Base-by-base conservation (phyloP, 2,329 filamentous ascomycete genomes). In the Pezicula neosporulosa region DNA sequence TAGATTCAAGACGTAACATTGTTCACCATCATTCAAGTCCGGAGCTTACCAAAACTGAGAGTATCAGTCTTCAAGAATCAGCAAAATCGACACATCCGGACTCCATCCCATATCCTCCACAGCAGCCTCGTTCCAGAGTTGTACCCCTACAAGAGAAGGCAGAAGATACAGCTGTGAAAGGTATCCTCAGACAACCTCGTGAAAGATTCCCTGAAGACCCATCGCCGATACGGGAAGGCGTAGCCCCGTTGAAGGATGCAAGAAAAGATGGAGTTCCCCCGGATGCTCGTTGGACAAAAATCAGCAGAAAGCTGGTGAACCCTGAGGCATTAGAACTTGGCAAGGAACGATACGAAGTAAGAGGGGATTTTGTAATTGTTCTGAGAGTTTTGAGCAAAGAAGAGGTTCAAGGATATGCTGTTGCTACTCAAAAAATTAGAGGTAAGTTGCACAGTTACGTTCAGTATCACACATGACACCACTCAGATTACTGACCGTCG, bases 331-430 rank as follows among this genome's bases (percentile, higher is more conserved):
- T 97, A 44, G 87, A 89, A 52, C 80, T 89, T 55, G 88, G 89
- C n/a, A 89, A 94, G 62, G 92, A 97, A 72, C 80, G 93, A 28
- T 97, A 88, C 60, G 93, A 97, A 70, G 89, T 95, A 61, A 82
- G 91, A n/a, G 82, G 91, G 53, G 91, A 96, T 64, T 95, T 91
- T 68, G 91, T 97, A 53, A 96, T 97, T 67, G 91, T 97, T 2
- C 76, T 97, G 50, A 80, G 92, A 50, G 93, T 97, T 7, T 69
- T 97, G 66, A 89, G 83, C 44, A 89, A 88, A 69, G 89, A 95
- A 60, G 91, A 97, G 64, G 96, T 97, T 50, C 87, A 96, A 69
- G 85, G 83, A 33, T 91, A 96, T 65, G 90, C 91, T 12, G 81
- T 85, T 56, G 87, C 86, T 45, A 97, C 93, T 9, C 83, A 86